Evolutionary conservation across 257 asterid genomes (phyloP), one percentile per base, ranked within the genome.

Genomic region (Dorcoceras hygrometricum): DNA sequence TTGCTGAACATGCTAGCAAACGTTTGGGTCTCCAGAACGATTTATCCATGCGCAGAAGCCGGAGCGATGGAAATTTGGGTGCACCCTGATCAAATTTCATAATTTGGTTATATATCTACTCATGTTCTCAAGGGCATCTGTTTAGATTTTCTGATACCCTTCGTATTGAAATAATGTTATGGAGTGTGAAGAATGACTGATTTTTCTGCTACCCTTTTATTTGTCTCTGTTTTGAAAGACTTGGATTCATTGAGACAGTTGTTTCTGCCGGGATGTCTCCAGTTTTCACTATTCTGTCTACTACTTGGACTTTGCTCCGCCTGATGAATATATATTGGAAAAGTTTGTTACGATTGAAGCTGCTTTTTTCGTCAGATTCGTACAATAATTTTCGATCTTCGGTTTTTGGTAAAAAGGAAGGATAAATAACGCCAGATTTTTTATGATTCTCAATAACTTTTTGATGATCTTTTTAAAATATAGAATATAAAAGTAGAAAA

Each of bases 21-120:
- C 73, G 58, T 64, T 58, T 60, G 65, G 72, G 77, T 82, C 34
- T 6, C 78, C 79, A 77, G 76, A 62, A 66, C 27, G 89, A 78
- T 65, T 68, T 78, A 26, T 79, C 88, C 10, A 75, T 89, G 59
- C 89, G 84, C 24, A 71, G 94, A 68, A 90, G 91, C 85, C 85
- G 90, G 5, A 93, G 97, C 22, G 96, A 83, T 78, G 97, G 97
- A 57, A 90, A 84, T 56, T 83, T 93, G 27, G 97, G 91, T 62
- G 87, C 69, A 22, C 69, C 84, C 71, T 87, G 77, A 83, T 46
- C 8, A 8, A 46, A 18, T 46, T 46, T 46, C 20, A n/a, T 46
- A 46, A 46, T 14, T 12, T 39, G 0, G 1, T 14, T 16, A 16
- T 46, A 18, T 46, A 16, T 46, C 4, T 46, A 46, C 18, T 1